Percentiles rank a stretch among this genome's conserved stretches.
Conservation (phyloP, 495 filamentous ascomycete genomes). For the Astrothelium subdiscretum region DNA sequence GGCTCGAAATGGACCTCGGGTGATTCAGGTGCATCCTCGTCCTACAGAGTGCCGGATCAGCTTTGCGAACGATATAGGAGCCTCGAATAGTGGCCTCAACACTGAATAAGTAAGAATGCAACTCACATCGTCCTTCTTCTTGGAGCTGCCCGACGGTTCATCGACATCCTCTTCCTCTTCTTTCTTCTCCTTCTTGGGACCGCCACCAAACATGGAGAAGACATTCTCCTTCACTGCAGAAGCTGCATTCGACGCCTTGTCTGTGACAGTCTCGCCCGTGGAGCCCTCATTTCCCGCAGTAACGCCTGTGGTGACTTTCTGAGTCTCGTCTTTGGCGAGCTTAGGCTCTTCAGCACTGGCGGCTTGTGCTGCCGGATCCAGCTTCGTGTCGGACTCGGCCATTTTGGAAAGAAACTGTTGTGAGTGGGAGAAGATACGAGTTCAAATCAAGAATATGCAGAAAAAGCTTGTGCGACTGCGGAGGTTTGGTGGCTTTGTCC, state of each 20-base stretch:
- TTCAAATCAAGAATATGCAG: not conserved
- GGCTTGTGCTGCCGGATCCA: conserved; percentile 21
- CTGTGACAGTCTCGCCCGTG: conserved; percentile 21
- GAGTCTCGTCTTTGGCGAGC: conserved; percentile 8
- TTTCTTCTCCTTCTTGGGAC: conserved; percentile 72
- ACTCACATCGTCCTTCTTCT: conserved; percentile 51
- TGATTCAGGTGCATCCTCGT: conserved; percentile 68
- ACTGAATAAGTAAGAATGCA: not conserved
- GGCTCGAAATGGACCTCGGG: conserved; percentile 95
- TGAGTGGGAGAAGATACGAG: not conserved
- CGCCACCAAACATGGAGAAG: conserved; percentile 96
- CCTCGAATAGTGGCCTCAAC: not conserved
- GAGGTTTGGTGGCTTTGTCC: not conserved
- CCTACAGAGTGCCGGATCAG: conserved; percentile 15
- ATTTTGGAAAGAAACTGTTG: not conserved
- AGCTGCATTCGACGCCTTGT: conserved; percentile 36
- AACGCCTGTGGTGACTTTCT: conserved; percentile 11
- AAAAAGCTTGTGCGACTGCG: not conserved
- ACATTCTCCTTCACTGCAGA: conserved; percentile 57
- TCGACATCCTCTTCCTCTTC: conserved; percentile 63
- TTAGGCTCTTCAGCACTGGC: conserved; percentile 2
- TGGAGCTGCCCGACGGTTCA: conserved; percentile 77
- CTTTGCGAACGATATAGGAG: not conserved
- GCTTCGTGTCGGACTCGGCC: conserved; percentile 16
- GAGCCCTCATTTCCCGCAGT: not conserved